Base-by-base conservation (phyloP, 2,329 filamentous ascomycete species). In the Ceratocystis cubensis region DNA sequence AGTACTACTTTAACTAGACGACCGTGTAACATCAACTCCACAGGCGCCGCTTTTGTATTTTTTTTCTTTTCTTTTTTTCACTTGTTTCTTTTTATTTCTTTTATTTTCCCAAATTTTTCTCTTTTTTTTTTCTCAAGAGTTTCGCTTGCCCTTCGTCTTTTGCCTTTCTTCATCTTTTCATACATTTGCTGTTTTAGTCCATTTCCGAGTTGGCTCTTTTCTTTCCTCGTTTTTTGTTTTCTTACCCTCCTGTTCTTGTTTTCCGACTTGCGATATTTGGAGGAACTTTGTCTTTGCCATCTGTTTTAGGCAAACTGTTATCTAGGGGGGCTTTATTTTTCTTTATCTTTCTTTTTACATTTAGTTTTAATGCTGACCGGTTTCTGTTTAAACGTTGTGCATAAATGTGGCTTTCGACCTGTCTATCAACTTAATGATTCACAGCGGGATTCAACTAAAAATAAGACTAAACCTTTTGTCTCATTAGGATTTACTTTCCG, bases 291-390 rank as follows among this genome's bases (percentile, higher is more conserved):
- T 15, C 28, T 62, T 62, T 62, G 20, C 15, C 48, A 25, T 62
- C 15, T 46, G 13, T 13, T 50, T 48, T 63, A 13, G 25, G 20
- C 25, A 46, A 48, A 63, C 44, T 63, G 44, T 48, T 63, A 63
- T 48, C 25, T 63, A 45, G n/a, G 15, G 37, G 17, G 46, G 25
- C 22, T 53, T 62, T 20, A 7, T 22, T 53, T 22, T 33, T 46
- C 13, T 17, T 46, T 17, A 59, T 44, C 7, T 59, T 37, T 22
- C 15, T 20, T 37, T 33, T 22, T 63, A 17, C 25, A 20, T 17
- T 20, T 33, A 20, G 37, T 61, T 62, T 13, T 65, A 33, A 45
- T 61, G 25, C 46, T 22, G 44, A 44, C 6, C 59, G 5, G 28
- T 56, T n/a, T 33, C n/a, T 10, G n/a, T 20, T 41, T 30, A 28